phyloP scores from a whole-genome alignment of 352 stramenopile genomes.

The Poterioochromonas sp. region DNA sequence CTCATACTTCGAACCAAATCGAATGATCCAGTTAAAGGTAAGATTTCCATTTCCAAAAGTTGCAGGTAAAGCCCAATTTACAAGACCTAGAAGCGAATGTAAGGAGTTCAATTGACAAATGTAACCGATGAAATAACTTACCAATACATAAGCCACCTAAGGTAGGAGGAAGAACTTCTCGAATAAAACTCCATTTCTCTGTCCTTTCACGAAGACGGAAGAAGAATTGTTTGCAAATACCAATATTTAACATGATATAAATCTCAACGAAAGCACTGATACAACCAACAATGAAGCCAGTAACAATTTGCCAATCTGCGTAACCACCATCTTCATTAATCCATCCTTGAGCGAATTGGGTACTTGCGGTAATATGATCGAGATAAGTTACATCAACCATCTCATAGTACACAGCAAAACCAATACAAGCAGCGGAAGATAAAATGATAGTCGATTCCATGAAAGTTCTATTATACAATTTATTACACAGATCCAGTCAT shows the following conservation, averaged over 20 bases:
- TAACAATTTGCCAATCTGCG: neutral
- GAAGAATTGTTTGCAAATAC: constrained; percentile 21
- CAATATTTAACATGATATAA: neutral
- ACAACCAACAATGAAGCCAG: constrained; percentile 1
- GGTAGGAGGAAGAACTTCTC: neutral
- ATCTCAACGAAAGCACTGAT: neutral
- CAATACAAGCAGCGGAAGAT: neutral
- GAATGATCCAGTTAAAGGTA: neutral
- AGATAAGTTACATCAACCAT: neutral
- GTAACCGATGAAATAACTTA: neutral
- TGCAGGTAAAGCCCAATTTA: neutral
- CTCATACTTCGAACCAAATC: neutral
- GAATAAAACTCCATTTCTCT: neutral
- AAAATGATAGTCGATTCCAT: constrained; percentile 23
- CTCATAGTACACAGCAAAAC: constrained; percentile 19
- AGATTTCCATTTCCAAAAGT: constrained; percentile 12
- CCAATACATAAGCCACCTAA: constrained; percentile 12
- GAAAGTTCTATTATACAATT: constrained; percentile 4
- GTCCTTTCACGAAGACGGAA: neutral
- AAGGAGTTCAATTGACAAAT: too few species aligned
- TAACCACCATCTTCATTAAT: neutral
- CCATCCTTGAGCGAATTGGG: neutral
- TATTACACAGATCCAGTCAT: neutral
- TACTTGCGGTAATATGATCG: too few species aligned
- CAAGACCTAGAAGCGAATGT: neutral